Percentiles rank a stretch among this genome's conserved stretches.
phyloP scores from a whole-genome alignment of 192 early-diverging fungal genomes.

The Borealophlyctis nickersoniae region DNA sequence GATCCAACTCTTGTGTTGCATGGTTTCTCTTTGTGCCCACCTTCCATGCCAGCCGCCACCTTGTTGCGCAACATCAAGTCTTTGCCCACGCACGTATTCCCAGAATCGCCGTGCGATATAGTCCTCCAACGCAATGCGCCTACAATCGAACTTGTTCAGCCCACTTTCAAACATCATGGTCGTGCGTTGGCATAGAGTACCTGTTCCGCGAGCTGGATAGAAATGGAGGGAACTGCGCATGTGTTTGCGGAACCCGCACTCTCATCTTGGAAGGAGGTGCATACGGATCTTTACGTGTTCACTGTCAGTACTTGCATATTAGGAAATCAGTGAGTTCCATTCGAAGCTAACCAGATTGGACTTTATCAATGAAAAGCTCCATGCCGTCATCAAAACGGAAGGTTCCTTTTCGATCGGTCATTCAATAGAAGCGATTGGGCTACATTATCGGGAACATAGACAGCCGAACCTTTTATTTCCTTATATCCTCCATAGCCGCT shows the following conservation, averaged over 20 bases:
- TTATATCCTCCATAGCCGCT: conserved; percentile 22
- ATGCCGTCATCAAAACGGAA: neutral
- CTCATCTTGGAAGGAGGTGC: conserved; percentile 51
- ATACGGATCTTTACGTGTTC: conserved; percentile 35
- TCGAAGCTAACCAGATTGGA: conserved; percentile 13
- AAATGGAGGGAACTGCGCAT: conserved; percentile 25
- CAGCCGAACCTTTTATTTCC: conserved; percentile 13
- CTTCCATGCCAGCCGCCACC: conserved; percentile 26
- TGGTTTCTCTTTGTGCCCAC: neutral
- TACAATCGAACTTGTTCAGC: neutral
- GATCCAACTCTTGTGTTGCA: neutral
- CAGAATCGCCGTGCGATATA: conserved; percentile 37
- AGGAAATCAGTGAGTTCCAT: no score
- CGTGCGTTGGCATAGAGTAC: no score
- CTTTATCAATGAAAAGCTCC: conserved; percentile 20
- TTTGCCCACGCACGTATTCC: conserved; percentile 2
- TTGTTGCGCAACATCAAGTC: neutral
- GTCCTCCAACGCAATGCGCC: conserved; percentile 36
- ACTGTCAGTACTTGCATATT: no score
- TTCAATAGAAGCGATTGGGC: no score
- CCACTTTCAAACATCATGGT: no score
- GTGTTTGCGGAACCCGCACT: conserved; percentile 31
- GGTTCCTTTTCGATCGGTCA: no score
- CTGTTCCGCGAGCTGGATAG: conserved; percentile 30
- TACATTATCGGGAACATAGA: no score